Conservation (phyloP, 345 rosid genomes). For the Populus deltoides region DNA sequence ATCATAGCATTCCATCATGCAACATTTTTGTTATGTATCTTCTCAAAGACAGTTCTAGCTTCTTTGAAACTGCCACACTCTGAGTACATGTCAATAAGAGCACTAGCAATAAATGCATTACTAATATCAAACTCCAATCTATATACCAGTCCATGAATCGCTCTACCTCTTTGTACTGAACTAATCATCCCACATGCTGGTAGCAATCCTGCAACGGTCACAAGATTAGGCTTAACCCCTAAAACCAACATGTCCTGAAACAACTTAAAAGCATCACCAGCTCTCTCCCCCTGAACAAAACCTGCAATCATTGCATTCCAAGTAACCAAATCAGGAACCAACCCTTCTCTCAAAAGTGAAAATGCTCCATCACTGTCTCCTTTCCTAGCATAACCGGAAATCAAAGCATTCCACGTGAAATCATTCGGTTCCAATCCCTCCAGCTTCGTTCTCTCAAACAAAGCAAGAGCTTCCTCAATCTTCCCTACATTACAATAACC, state of each 20-base stretch:
- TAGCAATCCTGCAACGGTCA: not conserved
- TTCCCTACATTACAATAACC: conserved; percentile 41
- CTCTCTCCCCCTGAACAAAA: too few species aligned
- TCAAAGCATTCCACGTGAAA: conserved; percentile 46
- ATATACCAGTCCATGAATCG: too few species aligned
- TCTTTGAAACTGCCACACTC: too few species aligned
- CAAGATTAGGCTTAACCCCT: too few species aligned
- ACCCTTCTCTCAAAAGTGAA: conserved; percentile 32
- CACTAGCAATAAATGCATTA: too few species aligned
- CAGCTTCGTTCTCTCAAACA: conserved; percentile 41
- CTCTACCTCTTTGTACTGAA: too few species aligned
- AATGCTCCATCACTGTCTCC: conserved; percentile 38
- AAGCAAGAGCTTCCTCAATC: conserved; percentile 22
- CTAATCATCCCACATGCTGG: not conserved
- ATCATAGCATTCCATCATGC: conserved; percentile 1
- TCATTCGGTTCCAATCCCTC: conserved; percentile 44
- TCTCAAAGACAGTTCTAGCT: too few species aligned
- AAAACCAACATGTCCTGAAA: too few species aligned
- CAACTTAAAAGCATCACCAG: too few species aligned
- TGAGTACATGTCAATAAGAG: too few species aligned
- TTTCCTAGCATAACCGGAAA: conserved; percentile 38
- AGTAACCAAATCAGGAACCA: conserved; percentile 32
- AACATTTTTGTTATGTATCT: not conserved
- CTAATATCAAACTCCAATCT: too few species aligned
- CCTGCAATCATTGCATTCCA: conserved; percentile 3